Base-by-base conservation (phyloP, 2,329 filamentous ascomycete species). In the Sporothrix pseudoabietina region DNA sequence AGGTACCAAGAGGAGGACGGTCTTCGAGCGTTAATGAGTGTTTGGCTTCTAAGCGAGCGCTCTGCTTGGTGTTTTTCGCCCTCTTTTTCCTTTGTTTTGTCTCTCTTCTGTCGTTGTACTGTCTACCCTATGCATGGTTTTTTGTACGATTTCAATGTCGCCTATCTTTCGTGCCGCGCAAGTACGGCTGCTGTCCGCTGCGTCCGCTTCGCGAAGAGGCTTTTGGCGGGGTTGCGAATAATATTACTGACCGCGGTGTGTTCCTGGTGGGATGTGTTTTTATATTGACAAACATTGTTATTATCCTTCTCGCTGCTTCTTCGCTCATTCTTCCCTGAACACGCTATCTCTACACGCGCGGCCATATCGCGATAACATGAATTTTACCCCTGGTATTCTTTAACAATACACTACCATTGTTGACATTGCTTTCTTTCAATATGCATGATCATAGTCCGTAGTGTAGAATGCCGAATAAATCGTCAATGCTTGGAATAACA, bases 181-280 rank as follows among this genome's bases (percentile, higher is more conserved):
- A 32, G 66, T 30, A 47, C 47, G 66, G 66, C 66, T 69, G 66
- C 47, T 39, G 66, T 30, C 47, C 66, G 66, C 52, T 35, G 68
- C 32, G 44, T 32, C 7, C 49, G 68, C 52, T 16, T 39, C 10
- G 57, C 32, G 69, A 70, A 41, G 47, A 59, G 69, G 7, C 26
- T 22, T 30, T n/a, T 44, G 0, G 2, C 69, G 61, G 16, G n/a
- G 39, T 71, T 26, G 22, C 32, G 54, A 71, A 22, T 71, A 61
- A 19, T 61, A 69, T 61, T 61, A 26, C 30, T 30, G 26, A 14
- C 10, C 12, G 14, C 54, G 35, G 41, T 9, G 47, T 32, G 22
- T 9, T 47, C 69, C 55, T 71, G 54, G 14, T 44, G 54, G 69
- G 69, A 32, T 44, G 12, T 57, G 12, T 49, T 61, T 44, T 16